Percentiles rank a stretch among this genome's conserved stretches.
Conservation (phyloP, 1,284 basidiomycete species). For the Bondarzewia mesenterica region DNA sequence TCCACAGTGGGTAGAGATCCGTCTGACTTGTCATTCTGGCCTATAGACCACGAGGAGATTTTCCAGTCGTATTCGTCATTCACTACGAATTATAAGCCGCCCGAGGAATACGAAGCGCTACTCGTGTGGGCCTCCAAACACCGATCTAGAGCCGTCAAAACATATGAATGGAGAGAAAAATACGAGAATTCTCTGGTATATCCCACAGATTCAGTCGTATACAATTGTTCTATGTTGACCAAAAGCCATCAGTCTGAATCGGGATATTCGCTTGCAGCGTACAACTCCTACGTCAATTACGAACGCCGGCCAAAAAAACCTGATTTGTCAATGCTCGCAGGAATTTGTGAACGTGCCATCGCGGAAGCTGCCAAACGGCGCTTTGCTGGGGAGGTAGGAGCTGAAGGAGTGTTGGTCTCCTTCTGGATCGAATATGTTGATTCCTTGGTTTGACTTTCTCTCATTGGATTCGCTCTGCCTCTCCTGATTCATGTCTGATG, state of each 20-base stretch:
- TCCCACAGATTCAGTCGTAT: too few species aligned
- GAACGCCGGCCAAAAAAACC: slow-evolving; percentile 61
- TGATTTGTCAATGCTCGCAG: slow-evolving; percentile 50
- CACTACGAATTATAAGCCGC: slow-evolving; percentile 68
- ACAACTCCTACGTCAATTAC: slow-evolving; percentile 52
- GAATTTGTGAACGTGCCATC: slow-evolving; percentile 74
- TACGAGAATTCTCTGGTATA: slow-evolving; percentile 56
- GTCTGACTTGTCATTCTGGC: not conserved
- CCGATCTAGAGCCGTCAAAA: slow-evolving; percentile 49
- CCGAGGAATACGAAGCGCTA: slow-evolving; percentile 67
- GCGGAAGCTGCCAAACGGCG: slow-evolving; percentile 55
- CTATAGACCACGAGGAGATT: slow-evolving; percentile 63
- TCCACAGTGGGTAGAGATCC: not conserved
- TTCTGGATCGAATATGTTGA: slow-evolving; percentile 66
- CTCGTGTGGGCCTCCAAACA: slow-evolving; percentile 72
- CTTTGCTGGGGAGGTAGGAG: slow-evolving; percentile 40
- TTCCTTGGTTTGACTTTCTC: slow-evolving; percentile 33
- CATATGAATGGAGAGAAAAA: slow-evolving; percentile 53
- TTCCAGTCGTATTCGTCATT: slow-evolving; percentile 83
- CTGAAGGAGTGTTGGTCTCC: slow-evolving; percentile 47
- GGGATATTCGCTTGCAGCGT: slow-evolving; percentile 48
- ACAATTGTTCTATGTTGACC: slow-evolving; percentile 5
- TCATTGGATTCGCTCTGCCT: not conserved
- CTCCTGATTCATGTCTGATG: slow-evolving; percentile 1
- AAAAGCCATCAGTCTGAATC: slow-evolving; percentile 29